Conservation (phyloP, 768 basidiomycete species). For the Trametes cubensis region DNA sequence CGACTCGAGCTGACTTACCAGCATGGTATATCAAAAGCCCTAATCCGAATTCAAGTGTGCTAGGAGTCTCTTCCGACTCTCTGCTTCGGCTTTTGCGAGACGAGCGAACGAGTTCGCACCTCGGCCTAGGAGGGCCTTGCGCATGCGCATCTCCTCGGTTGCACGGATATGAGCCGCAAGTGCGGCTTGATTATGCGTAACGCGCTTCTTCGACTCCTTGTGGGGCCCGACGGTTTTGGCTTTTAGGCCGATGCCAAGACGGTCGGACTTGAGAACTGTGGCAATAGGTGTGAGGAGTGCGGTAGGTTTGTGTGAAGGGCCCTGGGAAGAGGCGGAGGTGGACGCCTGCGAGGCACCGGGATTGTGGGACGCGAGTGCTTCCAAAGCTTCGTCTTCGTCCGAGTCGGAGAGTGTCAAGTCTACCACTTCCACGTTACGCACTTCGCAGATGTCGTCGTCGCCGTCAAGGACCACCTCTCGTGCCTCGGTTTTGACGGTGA, state of each 20-base stretch:
- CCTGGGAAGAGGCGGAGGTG: slow-evolving; percentile 24
- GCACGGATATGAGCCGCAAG: slow-evolving; percentile 61
- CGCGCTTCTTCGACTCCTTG: slow-evolving; percentile 64
- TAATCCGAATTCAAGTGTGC: slow-evolving; percentile 59
- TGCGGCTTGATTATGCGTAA: slow-evolving; percentile 71
- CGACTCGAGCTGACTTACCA: no score
- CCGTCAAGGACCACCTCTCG: slow-evolving; percentile 30
- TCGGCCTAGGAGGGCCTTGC: slow-evolving; percentile 56
- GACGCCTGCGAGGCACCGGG: neutral
- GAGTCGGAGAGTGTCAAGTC: slow-evolving; percentile 63
- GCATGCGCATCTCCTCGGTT: slow-evolving; percentile 56
- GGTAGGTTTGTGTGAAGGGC: slow-evolving; percentile 40
- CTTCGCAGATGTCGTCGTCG: slow-evolving; percentile 45
- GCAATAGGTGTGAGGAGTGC: slow-evolving; percentile 78
- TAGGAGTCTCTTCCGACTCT: slow-evolving; percentile 56
- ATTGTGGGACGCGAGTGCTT: neutral
- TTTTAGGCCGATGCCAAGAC: slow-evolving; percentile 80
- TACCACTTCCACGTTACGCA: slow-evolving; percentile 51
- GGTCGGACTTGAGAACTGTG: slow-evolving; percentile 78
- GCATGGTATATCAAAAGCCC: neutral
- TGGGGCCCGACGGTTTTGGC: slow-evolving; percentile 71
- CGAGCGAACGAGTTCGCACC: slow-evolving; percentile 63
- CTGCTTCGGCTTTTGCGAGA: slow-evolving; percentile 53
- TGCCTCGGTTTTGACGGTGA: slow-evolving; percentile 24
- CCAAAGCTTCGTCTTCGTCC: slow-evolving; percentile 32